Base-by-base conservation (phyloP, 2,329 filamentous ascomycete genomes). In the Lecanicillium sp. region DNA sequence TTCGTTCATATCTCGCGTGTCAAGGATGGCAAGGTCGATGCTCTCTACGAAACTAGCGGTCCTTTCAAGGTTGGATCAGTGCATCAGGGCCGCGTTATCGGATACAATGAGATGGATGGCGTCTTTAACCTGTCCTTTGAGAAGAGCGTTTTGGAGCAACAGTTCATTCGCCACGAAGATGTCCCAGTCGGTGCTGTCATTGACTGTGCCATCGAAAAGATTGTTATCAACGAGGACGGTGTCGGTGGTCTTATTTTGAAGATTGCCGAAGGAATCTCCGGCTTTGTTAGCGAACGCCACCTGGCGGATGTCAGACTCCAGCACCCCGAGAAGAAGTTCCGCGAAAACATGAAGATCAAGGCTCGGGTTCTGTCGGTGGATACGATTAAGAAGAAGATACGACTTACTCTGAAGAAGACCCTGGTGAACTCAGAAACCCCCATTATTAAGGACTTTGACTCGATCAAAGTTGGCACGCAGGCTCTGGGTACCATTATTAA, bases 1-100 rank as follows among this genome's bases (percentile, higher is more conserved):
- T 98, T 96, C 54, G 88, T 94, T 17, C 92, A 98, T 59, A 94
- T 98, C 47, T 98, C 92, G 1, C 79, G 86, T 46, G 76, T 98
- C 44, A 84, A 90, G 43, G 90, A 98, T 57, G 82, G 83, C 49
- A 94, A 92, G 58, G 75, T 96, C 38, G 92, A 97, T 46, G 77
- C 77, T 2, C 69, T 98, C 5, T 85, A 86, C 12, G 78, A 87
- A 46, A 71, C 78, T 4, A 80, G 79, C 14, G 92, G 92, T 0
- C 73, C 82, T 3, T 96, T 81, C 66, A 85, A 87, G 59, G 56
- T 84, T 15, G 87, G 79, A 29, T 83, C 88, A 1, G 76, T 74
- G 13, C 92, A 98, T 61, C 77, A 80, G 37, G 87, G 84, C 29
- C 81, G 92, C 44, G 72, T 98, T 9, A 66, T 96, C 31, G 84